Percentiles rank a stretch among this genome's conserved stretches.
These are phyloP conservation scores for Claviceps sp. DNA, from an alignment of 2,329 filamentous ascomycete species.

Conservation along the genomic window DNA sequence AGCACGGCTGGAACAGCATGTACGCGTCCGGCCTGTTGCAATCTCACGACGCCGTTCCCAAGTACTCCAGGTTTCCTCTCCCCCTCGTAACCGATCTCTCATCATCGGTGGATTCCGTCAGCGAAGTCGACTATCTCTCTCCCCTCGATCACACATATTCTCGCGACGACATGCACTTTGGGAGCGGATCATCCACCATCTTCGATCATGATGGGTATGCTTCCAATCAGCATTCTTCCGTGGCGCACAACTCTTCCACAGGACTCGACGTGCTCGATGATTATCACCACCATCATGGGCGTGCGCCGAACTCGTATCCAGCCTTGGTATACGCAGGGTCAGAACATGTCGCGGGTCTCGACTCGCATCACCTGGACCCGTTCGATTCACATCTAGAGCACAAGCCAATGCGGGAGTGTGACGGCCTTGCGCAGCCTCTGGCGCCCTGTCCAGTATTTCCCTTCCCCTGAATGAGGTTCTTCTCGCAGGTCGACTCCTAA, in stretches of 20 bases:
- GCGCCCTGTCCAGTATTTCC: constrained; percentile 20
- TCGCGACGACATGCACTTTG: constrained; percentile 44
- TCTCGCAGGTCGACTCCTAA: constrained; percentile 40
- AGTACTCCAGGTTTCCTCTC: constrained; percentile 31
- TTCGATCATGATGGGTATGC: constrained; percentile 38
- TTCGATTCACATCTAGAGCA: constrained; percentile 42
- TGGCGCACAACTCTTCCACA: constrained; percentile 41
- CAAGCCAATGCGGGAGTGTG: constrained; percentile 41
- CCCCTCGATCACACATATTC: constrained; percentile 43
- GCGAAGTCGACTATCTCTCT: constrained; percentile 49
- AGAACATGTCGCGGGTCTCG: constrained; percentile 46
- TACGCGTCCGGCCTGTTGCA: constrained; percentile 29
- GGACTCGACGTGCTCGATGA: constrained; percentile 37
- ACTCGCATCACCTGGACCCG: constrained; percentile 44
- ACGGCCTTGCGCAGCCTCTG: constrained; percentile 33
- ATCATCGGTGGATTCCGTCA: constrained; percentile 44
- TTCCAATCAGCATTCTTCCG: constrained; percentile 34
- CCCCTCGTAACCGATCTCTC: constrained; percentile 38
- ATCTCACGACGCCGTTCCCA: constrained; percentile 21
- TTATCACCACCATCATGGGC: constrained; percentile 21
- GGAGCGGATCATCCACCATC: constrained; percentile 41
- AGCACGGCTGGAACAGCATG: constrained; percentile 32
- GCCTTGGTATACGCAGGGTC: constrained; percentile 47
- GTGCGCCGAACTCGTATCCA: constrained; percentile 46
- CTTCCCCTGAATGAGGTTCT: constrained; percentile 28